Evolutionary conservation across 2,329 filamentous ascomycete genomes (phyloP), one percentile per base, ranked within the genome.

Genomic region (Talaromyces sp.): DNA sequence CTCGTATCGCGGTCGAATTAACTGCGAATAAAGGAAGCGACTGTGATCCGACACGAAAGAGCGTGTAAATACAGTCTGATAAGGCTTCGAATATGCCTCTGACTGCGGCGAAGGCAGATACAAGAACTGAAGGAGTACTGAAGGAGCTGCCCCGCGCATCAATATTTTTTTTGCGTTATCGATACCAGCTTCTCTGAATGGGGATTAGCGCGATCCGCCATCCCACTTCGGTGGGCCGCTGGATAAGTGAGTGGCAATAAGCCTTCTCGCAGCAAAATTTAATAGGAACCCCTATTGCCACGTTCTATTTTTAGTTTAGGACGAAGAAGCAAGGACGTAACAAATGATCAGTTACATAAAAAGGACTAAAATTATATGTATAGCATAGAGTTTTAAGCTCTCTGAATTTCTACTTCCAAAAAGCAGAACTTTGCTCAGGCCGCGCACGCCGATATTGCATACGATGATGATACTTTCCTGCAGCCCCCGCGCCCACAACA

Each of bases 401-500:
- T 47, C n/a, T 19, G 5, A 25, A 11, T 10, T 13, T 5, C 27
- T 53, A 53, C 30, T 30, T 53, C 11, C 25, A 11, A 30, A 53
- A 53, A 6, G 49, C 49, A 30, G 17, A 27, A 25, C 13, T 58
- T 25, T 58, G 33, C 17, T 54, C 51, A 33, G 52, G 59, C 51
- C 62, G 58, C 5, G 70, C 62, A 56, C 68, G 67, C 55, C 73
- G 67, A 64, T 73, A 76, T 52, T 65, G 64, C 42, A 71, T 66
- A 57, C 74, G 66, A 60, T 72, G 73, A 58, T 69, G 68, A 58
- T 71, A 71, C 33, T 73, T 66, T 2, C 65, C 69, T 22, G 71
- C 56, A 10, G 73, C 73, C n/a, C 74, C 75, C 19, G 68, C 66
- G 11, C 72, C 73, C 47, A 74, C 70, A 17, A 66, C 68, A 13